phyloP scores from a whole-genome alignment of 2,329 filamentous ascomycete genomes.

The Talaromyces islandicus region DNA sequence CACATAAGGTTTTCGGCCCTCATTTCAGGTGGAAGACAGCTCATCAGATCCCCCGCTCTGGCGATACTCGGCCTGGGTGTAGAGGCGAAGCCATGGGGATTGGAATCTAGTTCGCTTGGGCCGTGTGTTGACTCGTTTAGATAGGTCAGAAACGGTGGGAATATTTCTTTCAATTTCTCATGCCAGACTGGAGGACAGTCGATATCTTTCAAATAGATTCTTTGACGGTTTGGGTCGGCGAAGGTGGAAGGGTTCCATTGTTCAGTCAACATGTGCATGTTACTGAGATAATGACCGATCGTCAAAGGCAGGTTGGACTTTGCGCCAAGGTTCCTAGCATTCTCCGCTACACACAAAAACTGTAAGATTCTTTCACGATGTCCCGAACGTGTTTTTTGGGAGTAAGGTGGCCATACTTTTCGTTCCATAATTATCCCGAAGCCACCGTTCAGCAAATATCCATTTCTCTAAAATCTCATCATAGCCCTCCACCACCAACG shows the following conservation, averaged over 20 bases:
- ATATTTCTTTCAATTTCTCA: slow-evolving; percentile 66
- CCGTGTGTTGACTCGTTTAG: slow-evolving; percentile 71
- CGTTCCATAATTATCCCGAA: slow-evolving; percentile 69
- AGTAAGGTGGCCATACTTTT: slow-evolving; percentile 55
- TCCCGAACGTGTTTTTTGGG: neutral
- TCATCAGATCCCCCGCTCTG: slow-evolving; percentile 88
- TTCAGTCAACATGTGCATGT: slow-evolving; percentile 75
- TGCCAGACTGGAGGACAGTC: slow-evolving; percentile 88
- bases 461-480: slow-evolving; percentile 66
- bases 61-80: slow-evolving; percentile 55
- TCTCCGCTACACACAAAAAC: slow-evolving; percentile 57
- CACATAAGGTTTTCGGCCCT: slow-evolving; percentile 96
- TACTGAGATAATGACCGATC: slow-evolving; percentile 82
- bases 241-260: slow-evolving; percentile 74
- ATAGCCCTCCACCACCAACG: slow-evolving; percentile 87
- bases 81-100: slow-evolving; percentile 36
- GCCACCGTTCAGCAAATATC: slow-evolving; percentile 76
- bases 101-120: slow-evolving; percentile 48
- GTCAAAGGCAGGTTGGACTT: slow-evolving; percentile 76
- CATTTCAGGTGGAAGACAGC: slow-evolving; percentile 78
- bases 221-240: slow-evolving; percentile 71
- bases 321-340: slow-evolving; percentile 71
- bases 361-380: neutral
- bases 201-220: slow-evolving; percentile 94
- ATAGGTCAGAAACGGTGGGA: slow-evolving; percentile 82